Conservation (phyloP, 2,329 filamentous ascomycete genomes). For the Blastomyces emzantsi region DNA sequence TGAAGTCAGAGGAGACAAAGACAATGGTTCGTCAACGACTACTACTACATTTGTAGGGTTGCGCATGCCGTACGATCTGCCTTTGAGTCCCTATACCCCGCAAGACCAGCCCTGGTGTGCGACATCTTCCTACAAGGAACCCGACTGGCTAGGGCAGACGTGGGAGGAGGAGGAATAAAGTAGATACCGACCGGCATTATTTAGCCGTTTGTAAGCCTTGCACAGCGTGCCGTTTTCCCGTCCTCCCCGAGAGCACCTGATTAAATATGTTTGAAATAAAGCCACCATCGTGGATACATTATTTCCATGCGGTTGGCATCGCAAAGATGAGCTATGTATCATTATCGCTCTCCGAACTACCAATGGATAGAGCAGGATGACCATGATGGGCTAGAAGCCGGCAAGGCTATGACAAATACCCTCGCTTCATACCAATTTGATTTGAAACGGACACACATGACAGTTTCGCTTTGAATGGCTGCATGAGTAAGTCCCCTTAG, state of each 20-base stretch:
- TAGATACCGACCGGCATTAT: too few species aligned
- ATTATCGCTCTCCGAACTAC: too few species aligned
- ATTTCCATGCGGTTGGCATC: too few species aligned
- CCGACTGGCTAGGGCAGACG: conserved; percentile 49
- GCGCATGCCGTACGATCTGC: conserved; percentile 74
- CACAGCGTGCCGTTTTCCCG: not conserved
- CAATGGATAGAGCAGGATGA: too few species aligned
- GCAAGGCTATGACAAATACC: too few species aligned
- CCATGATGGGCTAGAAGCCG: too few species aligned
- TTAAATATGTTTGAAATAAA: not conserved
- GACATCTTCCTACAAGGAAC: conserved; percentile 48
- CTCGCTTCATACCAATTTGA: too few species aligned
- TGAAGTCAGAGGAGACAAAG: conserved; percentile 12
- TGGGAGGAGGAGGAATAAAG: conserved; percentile 26
- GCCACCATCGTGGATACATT: too few species aligned
- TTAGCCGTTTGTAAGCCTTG: not conserved
- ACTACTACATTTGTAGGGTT: conserved; percentile 50
- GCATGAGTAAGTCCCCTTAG: too few species aligned
- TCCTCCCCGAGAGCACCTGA: not conserved
- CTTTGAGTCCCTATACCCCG: conserved; percentile 55
- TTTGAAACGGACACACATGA: too few species aligned
- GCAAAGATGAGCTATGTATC: too few species aligned
- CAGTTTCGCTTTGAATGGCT: too few species aligned
- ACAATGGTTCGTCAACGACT: not conserved
- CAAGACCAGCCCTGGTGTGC: conserved; percentile 71